Conservation (phyloP, 1,284 basidiomycete genomes). For the Coniferiporia sulphurascens region DNA sequence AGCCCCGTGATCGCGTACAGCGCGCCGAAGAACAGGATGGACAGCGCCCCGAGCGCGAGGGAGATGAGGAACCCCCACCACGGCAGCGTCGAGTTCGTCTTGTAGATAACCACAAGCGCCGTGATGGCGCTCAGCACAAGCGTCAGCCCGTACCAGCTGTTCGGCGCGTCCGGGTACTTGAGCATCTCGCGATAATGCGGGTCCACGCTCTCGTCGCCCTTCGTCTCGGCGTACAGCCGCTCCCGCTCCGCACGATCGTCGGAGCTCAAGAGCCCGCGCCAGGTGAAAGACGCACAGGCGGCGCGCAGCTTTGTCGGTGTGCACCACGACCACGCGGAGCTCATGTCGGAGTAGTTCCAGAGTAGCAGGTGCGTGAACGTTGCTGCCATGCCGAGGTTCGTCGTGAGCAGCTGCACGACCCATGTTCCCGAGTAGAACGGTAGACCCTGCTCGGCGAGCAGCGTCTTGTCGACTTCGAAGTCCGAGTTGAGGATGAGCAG, state of each 20-base stretch:
- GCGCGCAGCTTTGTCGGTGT: slow-evolving; percentile 30
- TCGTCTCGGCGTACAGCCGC: slow-evolving; percentile 24
- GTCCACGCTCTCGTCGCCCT: slow-evolving; percentile 34
- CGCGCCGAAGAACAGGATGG: slow-evolving; percentile 44
- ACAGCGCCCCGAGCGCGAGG: slow-evolving; percentile 35
- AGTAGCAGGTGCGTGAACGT: slow-evolving; percentile 48
- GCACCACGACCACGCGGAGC: slow-evolving; percentile 40
- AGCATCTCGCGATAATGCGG: slow-evolving; percentile 54
- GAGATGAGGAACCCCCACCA: slow-evolving; percentile 47
- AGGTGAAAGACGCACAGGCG: slow-evolving; percentile 34
- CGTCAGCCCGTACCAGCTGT: slow-evolving; percentile 41
- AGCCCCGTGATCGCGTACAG: slow-evolving; percentile 29
- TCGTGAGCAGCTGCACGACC: slow-evolving; percentile 35
- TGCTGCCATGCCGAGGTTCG: slow-evolving; percentile 39
- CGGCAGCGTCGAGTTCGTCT: slow-evolving; percentile 45
- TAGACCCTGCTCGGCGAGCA: slow-evolving; percentile 41
- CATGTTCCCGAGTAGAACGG: slow-evolving; percentile 33
- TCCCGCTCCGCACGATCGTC: slow-evolving; percentile 28
- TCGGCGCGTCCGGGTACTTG: slow-evolving; percentile 45
- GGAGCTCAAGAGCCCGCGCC: slow-evolving; percentile 39
- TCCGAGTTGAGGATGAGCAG: slow-evolving; percentile 43
- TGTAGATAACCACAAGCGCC: slow-evolving; percentile 44
- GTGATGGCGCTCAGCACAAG: slow-evolving; percentile 36
- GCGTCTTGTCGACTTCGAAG: slow-evolving; percentile 40
- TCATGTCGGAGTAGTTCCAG: slow-evolving; percentile 45